These are phyloP conservation scores for Tulasnella sp. DNA, from an alignment of 768 basidiomycete species.

Conservation along the genomic window DNA sequence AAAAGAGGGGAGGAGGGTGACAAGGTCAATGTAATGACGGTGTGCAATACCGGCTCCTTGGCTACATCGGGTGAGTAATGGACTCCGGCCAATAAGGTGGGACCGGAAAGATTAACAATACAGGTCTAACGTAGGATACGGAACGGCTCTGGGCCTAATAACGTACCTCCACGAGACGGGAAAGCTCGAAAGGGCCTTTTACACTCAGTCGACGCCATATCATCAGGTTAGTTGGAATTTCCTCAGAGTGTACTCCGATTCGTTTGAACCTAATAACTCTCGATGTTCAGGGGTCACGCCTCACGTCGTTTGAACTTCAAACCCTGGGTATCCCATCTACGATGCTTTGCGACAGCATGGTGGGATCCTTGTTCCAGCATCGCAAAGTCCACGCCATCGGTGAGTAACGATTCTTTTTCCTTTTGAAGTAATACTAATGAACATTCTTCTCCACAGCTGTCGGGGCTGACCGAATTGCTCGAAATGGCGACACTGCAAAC, in stretches of 20 bases:
- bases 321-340: slow-evolving; percentile 75
- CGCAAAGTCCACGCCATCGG: slow-evolving; percentile 74
- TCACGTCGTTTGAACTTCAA: slow-evolving; percentile 85
- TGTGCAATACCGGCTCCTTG: slow-evolving; percentile 95
- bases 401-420: slow-evolving; percentile 31
- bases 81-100: not conserved
- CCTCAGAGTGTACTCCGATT: not conserved
- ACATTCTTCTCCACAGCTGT: slow-evolving; percentile 43
- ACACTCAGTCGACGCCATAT: slow-evolving; percentile 90
- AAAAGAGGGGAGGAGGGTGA: slow-evolving; percentile 36
- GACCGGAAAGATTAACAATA: not conserved
- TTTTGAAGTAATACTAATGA: slow-evolving; percentile 25
- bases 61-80: slow-evolving; percentile 60
- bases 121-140: slow-evolving; percentile 54
- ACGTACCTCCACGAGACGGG: slow-evolving; percentile 76
- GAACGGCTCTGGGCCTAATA: slow-evolving; percentile 89
- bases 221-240: slow-evolving; percentile 56
- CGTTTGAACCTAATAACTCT: not conserved
- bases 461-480: slow-evolving; percentile 81
- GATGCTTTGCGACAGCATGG: slow-evolving; percentile 98
- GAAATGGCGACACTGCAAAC: slow-evolving; percentile 96
- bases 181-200: slow-evolving; percentile 76
- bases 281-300: slow-evolving; percentile 38
- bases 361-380: slow-evolving; percentile 89
- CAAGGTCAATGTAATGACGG: slow-evolving; percentile 75